These are phyloP conservation scores for Penicillium capsulatum DNA, from an alignment of 2,329 filamentous ascomycete species.

Conservation along the genomic window DNA sequence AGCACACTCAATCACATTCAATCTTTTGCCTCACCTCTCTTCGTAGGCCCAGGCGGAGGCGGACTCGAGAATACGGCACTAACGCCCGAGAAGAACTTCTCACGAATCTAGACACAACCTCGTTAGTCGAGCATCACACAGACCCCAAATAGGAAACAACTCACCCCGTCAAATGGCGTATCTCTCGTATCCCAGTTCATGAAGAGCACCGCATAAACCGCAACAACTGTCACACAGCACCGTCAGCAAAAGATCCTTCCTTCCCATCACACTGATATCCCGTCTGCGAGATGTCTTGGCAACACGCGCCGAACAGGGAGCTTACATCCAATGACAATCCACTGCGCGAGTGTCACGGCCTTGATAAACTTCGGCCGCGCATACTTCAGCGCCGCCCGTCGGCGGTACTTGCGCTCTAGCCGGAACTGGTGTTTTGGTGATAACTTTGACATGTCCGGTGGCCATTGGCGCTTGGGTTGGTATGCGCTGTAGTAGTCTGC, in stretches of 20 bases:
- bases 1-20: slow-evolving; percentile 4
- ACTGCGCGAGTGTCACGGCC: slow-evolving; percentile 55
- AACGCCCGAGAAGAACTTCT: slow-evolving; percentile 31
- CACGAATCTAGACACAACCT: slow-evolving; percentile 28
- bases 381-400: slow-evolving; percentile 59
- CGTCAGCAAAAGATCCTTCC: slow-evolving; percentile 9
- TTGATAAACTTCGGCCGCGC: slow-evolving; percentile 57
- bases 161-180: slow-evolving; percentile 41
- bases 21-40: slow-evolving; percentile 18
- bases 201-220: slow-evolving; percentile 43
- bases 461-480: slow-evolving; percentile 60
- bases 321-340: slow-evolving; percentile 50
- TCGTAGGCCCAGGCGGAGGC: slow-evolving; percentile 26
- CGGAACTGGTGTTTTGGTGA: slow-evolving; percentile 63
- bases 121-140: slow-evolving; percentile 5
- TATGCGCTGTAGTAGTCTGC: slow-evolving; percentile 53
- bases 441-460: slow-evolving; percentile 59
- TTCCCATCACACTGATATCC: not conserved
- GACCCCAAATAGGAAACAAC: slow-evolving; percentile 10
- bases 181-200: slow-evolving; percentile 44
- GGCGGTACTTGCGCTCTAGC: slow-evolving; percentile 62
- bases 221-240: slow-evolving; percentile 31
- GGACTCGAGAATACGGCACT: slow-evolving; percentile 33
- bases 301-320: slow-evolving; percentile 4
- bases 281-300: not conserved